Evolutionary conservation across 306 rosid species (phyloP).

Genomic region (Prunus fruticosa): DNA sequence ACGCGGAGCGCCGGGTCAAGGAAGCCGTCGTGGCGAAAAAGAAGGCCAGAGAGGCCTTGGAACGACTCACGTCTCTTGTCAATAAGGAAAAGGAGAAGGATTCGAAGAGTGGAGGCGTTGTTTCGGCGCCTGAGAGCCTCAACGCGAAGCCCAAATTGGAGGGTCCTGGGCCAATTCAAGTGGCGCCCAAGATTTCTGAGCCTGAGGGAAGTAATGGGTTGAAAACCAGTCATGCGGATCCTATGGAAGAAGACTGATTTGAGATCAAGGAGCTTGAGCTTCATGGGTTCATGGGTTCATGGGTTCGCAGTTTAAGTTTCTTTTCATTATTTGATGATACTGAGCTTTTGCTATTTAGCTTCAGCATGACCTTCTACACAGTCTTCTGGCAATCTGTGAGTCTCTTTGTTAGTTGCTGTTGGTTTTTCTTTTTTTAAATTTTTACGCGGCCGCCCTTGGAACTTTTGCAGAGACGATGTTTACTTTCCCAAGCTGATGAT

Average conservation of each 20-base stretch:
- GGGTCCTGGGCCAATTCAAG: not conserved
- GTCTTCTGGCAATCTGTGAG: conserved; percentile 1
- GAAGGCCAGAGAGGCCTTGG: conserved; percentile 57
- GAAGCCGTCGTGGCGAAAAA: conserved; percentile 57
- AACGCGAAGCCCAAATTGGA: not conserved
- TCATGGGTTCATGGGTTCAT: not conserved
- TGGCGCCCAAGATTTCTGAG: conserved; percentile 1
- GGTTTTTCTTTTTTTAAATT: not conserved
- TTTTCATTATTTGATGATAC: not conserved
- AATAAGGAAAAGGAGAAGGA: conserved; percentile 26
- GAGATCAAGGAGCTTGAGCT: not conserved
- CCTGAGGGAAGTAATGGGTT: conserved; percentile 6
- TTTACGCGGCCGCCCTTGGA: not conserved
- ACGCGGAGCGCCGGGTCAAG: conserved; percentile 47
- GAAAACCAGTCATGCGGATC: not conserved
- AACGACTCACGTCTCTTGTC: conserved; percentile 33
- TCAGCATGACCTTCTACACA: not conserved
- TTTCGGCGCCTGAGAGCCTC: not conserved
- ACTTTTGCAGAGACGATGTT: not conserved
- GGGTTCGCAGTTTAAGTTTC: not conserved
- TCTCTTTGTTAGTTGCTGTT: conserved; percentile 1
- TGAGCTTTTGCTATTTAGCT: not conserved
- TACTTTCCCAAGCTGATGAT: not conserved
- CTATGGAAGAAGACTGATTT: conserved; percentile 8
- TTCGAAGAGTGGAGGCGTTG: not conserved